These are phyloP conservation scores for Tolypocladium cylindrosporum DNA, from an alignment of 2,329 filamentous ascomycete genomes.

Conservation along the genomic window DNA sequence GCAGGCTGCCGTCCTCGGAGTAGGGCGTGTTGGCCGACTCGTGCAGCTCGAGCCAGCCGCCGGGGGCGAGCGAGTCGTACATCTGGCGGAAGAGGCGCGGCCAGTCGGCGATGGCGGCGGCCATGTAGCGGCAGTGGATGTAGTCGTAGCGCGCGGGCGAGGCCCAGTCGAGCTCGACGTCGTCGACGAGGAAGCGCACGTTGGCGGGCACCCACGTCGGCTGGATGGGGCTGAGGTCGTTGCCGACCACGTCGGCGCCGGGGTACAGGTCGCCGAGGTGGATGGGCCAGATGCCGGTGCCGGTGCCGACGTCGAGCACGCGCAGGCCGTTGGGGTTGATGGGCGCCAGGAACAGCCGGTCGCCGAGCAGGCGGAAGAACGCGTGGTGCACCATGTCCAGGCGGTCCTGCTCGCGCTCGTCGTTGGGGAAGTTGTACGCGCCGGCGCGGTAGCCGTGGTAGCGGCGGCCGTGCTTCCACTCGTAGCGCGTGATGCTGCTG, in stretches of 20 bases:
- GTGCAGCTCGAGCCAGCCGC: constrained; percentile 37
- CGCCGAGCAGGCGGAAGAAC: constrained; percentile 31
- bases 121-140: constrained; percentile 15
- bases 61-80: constrained; percentile 29
- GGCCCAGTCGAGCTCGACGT: constrained; percentile 13
- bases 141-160: constrained; percentile 15
- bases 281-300: constrained; percentile 16
- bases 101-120: constrained; percentile 19
- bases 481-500: constrained; percentile 22
- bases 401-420: constrained; percentile 35
- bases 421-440: constrained; percentile 14
- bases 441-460: constrained; percentile 28
- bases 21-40: constrained; percentile 26
- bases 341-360: constrained; percentile 26
- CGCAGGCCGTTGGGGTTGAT: constrained; percentile 22
- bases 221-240: constrained; percentile 16
- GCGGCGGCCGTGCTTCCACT: constrained; percentile 26
- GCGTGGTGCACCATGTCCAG: constrained; percentile 45
- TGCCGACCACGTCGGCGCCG: constrained; percentile 12
- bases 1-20: constrained; percentile 29
- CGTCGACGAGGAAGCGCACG: constrained; percentile 15
- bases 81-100: constrained; percentile 12
- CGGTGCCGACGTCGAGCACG: constrained; percentile 14
- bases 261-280: constrained; percentile 12
- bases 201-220: constrained; percentile 11